phyloP scores from a whole-genome alignment of 208 protist species.

The Trypanosoma melophagium region DNA sequence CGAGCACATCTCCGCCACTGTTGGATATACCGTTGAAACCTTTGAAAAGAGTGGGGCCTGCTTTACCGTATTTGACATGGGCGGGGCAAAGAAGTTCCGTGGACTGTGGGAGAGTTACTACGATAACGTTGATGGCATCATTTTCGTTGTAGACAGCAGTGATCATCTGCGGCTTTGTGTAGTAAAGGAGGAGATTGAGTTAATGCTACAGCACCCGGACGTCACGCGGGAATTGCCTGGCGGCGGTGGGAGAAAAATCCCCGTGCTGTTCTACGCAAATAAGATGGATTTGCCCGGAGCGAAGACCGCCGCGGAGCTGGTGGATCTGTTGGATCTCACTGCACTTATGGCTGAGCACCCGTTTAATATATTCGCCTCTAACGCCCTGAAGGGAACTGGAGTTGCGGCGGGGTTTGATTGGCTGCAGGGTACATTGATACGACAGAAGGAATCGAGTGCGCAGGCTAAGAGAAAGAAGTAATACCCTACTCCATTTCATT shows the following conservation, averaged over 20 bases:
- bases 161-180: slow-evolving; percentile 86
- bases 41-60: slow-evolving; percentile 93
- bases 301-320: slow-evolving; percentile 75
- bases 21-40: slow-evolving; percentile 92
- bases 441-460: slow-evolving; percentile 9
- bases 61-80: slow-evolving; percentile 99
- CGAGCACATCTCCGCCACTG: slow-evolving; percentile 95
- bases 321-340: slow-evolving; percentile 75
- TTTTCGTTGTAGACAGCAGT: slow-evolving; percentile 94
- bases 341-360: slow-evolving; percentile 64
- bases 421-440: slow-evolving; percentile 53
- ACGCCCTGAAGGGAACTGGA: slow-evolving; percentile 65
- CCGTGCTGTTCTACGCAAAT: slow-evolving; percentile 90
- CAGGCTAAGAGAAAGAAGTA: background rate
- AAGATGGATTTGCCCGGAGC: slow-evolving; percentile 90
- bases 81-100: slow-evolving; percentile 97
- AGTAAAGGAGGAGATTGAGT: slow-evolving; percentile 82
- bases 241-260: slow-evolving; percentile 26
- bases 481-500: too few species aligned
- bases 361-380: slow-evolving; percentile 85
- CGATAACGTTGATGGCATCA: slow-evolving; percentile 91
- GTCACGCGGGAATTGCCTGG: slow-evolving; percentile 29
- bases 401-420: slow-evolving; percentile 75
- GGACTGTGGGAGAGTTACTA: slow-evolving; percentile 97
- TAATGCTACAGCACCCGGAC: slow-evolving; percentile 73